Conservation (phyloP, 306 rosid species). For the Castanopsis chinensis region DNA sequence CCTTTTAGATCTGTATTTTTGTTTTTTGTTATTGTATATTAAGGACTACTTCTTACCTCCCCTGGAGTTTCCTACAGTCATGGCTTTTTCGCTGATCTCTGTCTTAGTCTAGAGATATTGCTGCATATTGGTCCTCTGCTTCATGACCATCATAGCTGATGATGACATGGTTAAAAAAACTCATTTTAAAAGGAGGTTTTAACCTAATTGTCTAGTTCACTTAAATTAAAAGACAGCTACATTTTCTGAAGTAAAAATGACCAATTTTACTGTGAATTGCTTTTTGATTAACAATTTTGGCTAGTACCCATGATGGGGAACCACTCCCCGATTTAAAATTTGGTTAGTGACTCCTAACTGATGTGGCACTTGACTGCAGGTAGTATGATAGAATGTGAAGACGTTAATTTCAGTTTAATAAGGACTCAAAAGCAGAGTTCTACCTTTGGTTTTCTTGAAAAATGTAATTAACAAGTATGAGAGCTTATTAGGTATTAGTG, state of each 20-base stretch:
- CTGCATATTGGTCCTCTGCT: neutral
- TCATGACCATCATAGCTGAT: neutral
- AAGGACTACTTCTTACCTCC: neutral
- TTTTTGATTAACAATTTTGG: neutral
- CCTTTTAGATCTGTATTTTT: neutral
- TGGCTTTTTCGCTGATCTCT: neutral
- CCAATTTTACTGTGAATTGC: neutral
- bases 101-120: neutral
- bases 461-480: neutral
- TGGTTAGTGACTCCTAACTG: neutral
- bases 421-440: neutral
- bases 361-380: neutral
- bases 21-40: neutral
- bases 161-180: neutral
- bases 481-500: neutral
- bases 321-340: neutral
- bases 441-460: neutral
- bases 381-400: neutral
- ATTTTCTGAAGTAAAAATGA: neutral
- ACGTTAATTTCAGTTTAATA: neutral
- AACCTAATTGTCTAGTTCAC: neutral
- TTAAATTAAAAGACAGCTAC: neutral
- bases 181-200: neutral
- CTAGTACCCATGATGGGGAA: neutral
- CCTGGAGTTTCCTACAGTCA: neutral